Percentiles rank a stretch among this genome's conserved stretches.
Conservation (phyloP, 805 yeast genomes). For the Cyberlindnera euphorbiae region DNA sequence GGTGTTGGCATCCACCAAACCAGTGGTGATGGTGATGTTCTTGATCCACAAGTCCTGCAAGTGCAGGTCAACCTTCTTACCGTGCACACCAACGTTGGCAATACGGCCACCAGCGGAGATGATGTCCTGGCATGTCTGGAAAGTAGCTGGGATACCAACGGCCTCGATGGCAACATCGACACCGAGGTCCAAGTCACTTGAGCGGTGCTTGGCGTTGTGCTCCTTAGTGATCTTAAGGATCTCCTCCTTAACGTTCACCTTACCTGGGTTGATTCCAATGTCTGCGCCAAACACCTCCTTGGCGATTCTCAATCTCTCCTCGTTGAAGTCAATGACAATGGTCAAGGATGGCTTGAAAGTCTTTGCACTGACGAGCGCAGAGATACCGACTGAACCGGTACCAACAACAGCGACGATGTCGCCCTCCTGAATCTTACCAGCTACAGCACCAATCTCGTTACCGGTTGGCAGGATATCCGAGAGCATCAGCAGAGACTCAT, state of each 20-base stretch:
- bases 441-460: slow-evolving; percentile 58
- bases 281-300: slow-evolving; percentile 56
- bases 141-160: slow-evolving; percentile 61
- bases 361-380: slow-evolving; percentile 54
- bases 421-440: slow-evolving; percentile 47
- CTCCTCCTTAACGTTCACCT: slow-evolving; percentile 37
- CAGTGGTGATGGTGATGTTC: slow-evolving; percentile 41
- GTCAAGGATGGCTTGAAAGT: slow-evolving; percentile 50
- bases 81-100: slow-evolving; percentile 61
- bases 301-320: slow-evolving; percentile 53
- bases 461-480: slow-evolving; percentile 67
- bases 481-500: slow-evolving; percentile 53
- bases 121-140: slow-evolving; percentile 51
- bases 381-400: slow-evolving; percentile 63
- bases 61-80: slow-evolving; percentile 36
- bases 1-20: slow-evolving; percentile 44
- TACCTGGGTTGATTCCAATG: slow-evolving; percentile 47
- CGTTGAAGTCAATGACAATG: slow-evolving; percentile 56
- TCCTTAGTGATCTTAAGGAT: slow-evolving; percentile 29
- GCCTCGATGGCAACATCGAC: slow-evolving; percentile 63
- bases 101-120: slow-evolving; percentile 57
- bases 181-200: slow-evolving; percentile 34
- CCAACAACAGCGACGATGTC: slow-evolving; percentile 63
- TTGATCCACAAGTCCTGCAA: slow-evolving; percentile 43
- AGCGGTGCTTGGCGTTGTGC: slow-evolving; percentile 19